These are phyloP conservation scores for Nymphaea colorata DNA, from an alignment of 164 flowering plant species.

Conservation along the genomic window DNA sequence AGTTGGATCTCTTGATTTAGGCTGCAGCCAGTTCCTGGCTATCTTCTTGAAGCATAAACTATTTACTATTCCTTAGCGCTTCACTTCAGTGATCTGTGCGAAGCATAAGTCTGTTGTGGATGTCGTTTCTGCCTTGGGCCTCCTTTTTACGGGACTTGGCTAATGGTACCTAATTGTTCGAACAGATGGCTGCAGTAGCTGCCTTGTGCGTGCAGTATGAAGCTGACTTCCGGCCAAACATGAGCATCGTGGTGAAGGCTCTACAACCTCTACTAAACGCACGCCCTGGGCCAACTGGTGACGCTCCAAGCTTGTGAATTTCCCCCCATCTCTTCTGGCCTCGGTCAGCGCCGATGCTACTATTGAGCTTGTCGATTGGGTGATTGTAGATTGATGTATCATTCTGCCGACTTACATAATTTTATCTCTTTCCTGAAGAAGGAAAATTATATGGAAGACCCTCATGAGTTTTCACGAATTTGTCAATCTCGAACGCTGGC, in stretches of 20 bases:
- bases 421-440: too few species aligned
- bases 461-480: too few species aligned
- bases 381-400: conserved; percentile 8
- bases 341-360: background rate
- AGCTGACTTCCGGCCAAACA: conserved; percentile 85
- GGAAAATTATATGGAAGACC: too few species aligned
- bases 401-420: background rate
- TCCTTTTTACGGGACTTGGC: too few species aligned
- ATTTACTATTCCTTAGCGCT: too few species aligned
- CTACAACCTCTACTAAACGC: conserved; percentile 64
- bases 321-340: background rate
- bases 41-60: too few species aligned
- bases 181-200: conserved; percentile 85
- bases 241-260: conserved; percentile 85
- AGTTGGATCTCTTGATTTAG: too few species aligned
- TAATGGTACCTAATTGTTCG: background rate
- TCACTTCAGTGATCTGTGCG: too few species aligned
- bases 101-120: too few species aligned
- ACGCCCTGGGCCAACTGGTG: conserved; percentile 48
- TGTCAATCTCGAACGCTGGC: too few species aligned
- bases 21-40: too few species aligned
- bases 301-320: conserved; percentile 27
- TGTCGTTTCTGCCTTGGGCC: too few species aligned
- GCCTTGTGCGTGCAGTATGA: conserved; percentile 84
- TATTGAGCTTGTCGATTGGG: conserved; percentile 1